Percentiles rank a stretch among this genome's conserved stretches.
Evolutionary conservation across 2,329 filamentous ascomycete genomes (phyloP).

Genomic region (Monosporascus ibericus): DNA sequence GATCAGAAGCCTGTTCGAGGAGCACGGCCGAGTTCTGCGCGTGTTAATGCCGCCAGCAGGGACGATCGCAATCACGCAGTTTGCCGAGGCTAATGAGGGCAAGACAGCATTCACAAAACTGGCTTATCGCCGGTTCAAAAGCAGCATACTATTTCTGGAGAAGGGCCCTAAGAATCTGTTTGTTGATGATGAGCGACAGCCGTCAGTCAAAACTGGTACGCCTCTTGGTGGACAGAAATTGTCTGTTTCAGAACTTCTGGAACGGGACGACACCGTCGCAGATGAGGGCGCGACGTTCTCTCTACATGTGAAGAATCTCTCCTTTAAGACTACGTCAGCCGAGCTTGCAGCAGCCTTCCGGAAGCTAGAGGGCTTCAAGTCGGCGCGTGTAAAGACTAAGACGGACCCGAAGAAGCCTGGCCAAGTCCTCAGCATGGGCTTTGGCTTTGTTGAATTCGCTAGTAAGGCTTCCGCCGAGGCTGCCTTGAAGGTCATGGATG

Average conservation of each 20-base stretch:
- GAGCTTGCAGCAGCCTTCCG: constrained; percentile 72
- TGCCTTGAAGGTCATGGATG: constrained; percentile 81
- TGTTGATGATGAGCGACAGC: constrained; percentile 25
- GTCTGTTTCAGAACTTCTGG: constrained; percentile 63
- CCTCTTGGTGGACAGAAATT: constrained; percentile 50
- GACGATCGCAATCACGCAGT: constrained; percentile 91
- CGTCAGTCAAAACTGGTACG: constrained; percentile 16
- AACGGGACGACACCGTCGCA: constrained; percentile 37
- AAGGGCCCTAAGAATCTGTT: constrained; percentile 87
- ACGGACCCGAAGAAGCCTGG: constrained; percentile 85
- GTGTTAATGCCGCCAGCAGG: constrained; percentile 89
- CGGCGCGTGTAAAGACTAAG: constrained; percentile 88
- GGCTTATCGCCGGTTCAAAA: constrained; percentile 85
- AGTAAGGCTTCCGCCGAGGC: constrained; percentile 71
- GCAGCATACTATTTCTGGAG: constrained; percentile 86
- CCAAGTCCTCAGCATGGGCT: constrained; percentile 91
- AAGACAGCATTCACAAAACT: constrained; percentile 78
- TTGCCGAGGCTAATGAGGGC: constrained; percentile 70
- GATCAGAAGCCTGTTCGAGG: constrained; percentile 73
- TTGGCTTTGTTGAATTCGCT: constrained; percentile 88
- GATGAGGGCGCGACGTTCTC: constrained; percentile 65
- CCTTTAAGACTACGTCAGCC: constrained; percentile 79
- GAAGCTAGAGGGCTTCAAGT: constrained; percentile 79
- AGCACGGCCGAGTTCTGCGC: constrained; percentile 73
- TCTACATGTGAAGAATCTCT: constrained; percentile 88